Evolutionary conservation across 768 basidiomycete species (phyloP), one percentile per base, ranked within the genome.

Genomic region (Boletales sp.): DNA sequence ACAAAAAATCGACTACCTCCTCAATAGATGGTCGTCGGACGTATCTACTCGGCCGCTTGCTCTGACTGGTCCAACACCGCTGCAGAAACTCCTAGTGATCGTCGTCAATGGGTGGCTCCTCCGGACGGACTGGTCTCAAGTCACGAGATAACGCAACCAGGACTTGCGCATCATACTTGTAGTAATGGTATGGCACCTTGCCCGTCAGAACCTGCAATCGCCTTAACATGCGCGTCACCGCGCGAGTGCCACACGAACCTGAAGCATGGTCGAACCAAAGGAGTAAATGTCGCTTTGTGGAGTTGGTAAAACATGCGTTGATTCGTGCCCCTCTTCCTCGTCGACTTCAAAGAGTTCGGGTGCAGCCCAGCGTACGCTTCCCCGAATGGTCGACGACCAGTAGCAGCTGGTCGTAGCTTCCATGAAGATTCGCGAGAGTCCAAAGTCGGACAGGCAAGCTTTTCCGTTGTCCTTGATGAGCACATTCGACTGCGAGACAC

Each of bases 281-380:
- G 72, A 73, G 47, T 69, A 80, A 17, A 77, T 69, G 56, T 80
- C 79, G 38, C 68, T 74, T 40, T 59, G 41, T 2, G 43, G 43
- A 15, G 8, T 47, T 0, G 59, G 61, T n/a, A 58, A n/a, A 1
- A 41, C 12, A 2, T 40, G 37, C 12, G 36, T 10, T 48, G 61
- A 57, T 14, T 50, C 46, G n/a, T 52, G 38, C 24, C 67, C 64
- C 5, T 38, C 41, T 19, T 71, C 66, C 14, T 69, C 63, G 10
- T 50, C 52, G 17, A 63, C 35, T 6, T 55, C 59, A 50, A 74
- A 77, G 0, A 80, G 48, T 14, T 71, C 61, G 0, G 75, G 65
- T 48, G 77, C 78, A 6, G 72, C 73, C 76, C 78, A 79, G 1
- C 76, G 69, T 31, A 77, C 65, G 19, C 73, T 74, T 8, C 78